Evolutionary conservation across 768 basidiomycete species (phyloP), one percentile per base, ranked within the genome.

Genomic region (Lactarius hatsudake): DNA sequence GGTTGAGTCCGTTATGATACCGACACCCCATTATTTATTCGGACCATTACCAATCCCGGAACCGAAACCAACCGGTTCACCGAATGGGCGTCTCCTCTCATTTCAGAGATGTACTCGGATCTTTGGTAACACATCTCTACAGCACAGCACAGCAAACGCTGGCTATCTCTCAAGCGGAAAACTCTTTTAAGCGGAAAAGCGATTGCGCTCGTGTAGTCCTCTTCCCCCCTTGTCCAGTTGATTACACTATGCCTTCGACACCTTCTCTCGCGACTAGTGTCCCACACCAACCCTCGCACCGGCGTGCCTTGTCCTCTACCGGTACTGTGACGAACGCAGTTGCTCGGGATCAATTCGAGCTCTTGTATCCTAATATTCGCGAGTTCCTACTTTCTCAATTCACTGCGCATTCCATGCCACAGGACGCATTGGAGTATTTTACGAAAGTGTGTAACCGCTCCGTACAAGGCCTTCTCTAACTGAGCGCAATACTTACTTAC

Each of bases 351-450:
- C 56, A 59, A 48, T 67, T 67, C 36, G 67, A 63, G 59, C 55
- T 64, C 34, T 56, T 90, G 13, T 98, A 87, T 78, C 82, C 81
- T 9, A 77, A 78, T 68, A 85, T 98, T 71, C 84, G 87, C n/a
- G 84, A 89, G 57, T 93, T 95, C 78, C 82, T 97, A 18, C 75
- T 95, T 65, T 83, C 78, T 5, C 84, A 90, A 73, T 80, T 93
- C 71, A 80, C 82, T 59, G 78, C 78, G 5, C 84, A 92, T 74
- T 85, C 86, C 4, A 92, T 98, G 87, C 94, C 96, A 6, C 69
- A 80, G 48, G 94, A 96, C 59, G 94, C 91, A 1, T 75, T 89
- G 36, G 86, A 89, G 61, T 98, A 94, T 93, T 97, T 86, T 77
- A 81, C 83, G 69, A 83, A 83, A 70, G 96, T 96, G 65, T 48